Conservation (phyloP, 1,284 basidiomycete genomes). For the Cryptococcus amylolentus region DNA sequence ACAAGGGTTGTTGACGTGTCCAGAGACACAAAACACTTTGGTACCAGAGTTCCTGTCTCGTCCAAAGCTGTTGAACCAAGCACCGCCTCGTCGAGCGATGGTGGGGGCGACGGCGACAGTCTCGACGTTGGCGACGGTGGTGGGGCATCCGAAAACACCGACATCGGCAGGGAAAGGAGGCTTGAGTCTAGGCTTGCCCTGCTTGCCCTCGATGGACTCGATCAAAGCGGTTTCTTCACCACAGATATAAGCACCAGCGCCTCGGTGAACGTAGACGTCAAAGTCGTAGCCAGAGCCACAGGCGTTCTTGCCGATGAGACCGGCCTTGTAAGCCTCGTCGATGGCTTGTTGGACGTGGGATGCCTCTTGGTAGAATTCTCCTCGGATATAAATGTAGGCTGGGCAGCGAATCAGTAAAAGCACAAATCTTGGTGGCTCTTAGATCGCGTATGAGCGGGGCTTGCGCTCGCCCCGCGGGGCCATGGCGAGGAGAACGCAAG, state of each 20-base stretch:
- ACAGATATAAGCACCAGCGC: slow-evolving; percentile 97
- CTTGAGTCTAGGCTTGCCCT: slow-evolving; percentile 96
- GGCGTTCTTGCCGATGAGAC: slow-evolving; percentile 88
- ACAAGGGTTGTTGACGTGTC: slow-evolving; percentile 97
- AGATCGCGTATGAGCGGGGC: neutral
- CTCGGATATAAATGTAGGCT: slow-evolving; percentile 98
- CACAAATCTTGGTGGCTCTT: neutral
- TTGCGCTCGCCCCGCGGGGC: neutral
- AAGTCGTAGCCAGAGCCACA: slow-evolving; percentile 91
- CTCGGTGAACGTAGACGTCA: slow-evolving; percentile 95
- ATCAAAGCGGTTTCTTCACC: slow-evolving; percentile 98
- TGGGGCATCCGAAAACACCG: slow-evolving; percentile 92
- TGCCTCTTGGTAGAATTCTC: slow-evolving; percentile 96
- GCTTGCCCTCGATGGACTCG: slow-evolving; percentile 93
- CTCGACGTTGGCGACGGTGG: slow-evolving; percentile 97
- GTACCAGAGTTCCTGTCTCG: slow-evolving; percentile 91
- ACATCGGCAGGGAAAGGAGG: slow-evolving; percentile 99
- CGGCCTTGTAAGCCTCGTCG: slow-evolving; percentile 87
- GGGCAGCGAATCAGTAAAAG: neutral
- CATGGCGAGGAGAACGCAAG: neutral
- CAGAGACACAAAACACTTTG: slow-evolving; percentile 92
- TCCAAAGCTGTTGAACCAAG: slow-evolving; percentile 94
- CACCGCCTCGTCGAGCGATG: slow-evolving; percentile 82
- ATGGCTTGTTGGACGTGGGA: slow-evolving; percentile 91
- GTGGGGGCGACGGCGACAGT: slow-evolving; percentile 97